Base-by-base conservation (phyloP, 2,329 filamentous ascomycete genomes). In the Plectosphaerella cucumerina region DNA sequence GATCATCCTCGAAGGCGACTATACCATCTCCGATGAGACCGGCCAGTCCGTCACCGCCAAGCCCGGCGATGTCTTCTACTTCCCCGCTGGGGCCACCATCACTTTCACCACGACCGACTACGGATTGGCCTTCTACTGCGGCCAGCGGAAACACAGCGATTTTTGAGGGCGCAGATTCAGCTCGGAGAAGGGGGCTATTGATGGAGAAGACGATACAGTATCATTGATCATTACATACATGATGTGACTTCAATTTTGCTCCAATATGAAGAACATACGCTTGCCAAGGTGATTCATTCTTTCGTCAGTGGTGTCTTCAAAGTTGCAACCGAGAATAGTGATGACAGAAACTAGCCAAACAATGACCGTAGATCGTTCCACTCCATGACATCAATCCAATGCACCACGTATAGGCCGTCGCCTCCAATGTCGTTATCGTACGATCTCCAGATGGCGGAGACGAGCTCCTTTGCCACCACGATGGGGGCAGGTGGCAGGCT, bases 1-100 rank as follows among this genome's bases (percentile, higher is more conserved):
- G 72, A 85, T 88, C 62, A 84, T 89, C 56, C 68, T 88, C 10
- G 84, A 87, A 59, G 85, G 85, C 14, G 75, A 80, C 57, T 86
- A 84, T 61, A 78, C 82, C 54, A 86, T 88, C 59, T 73, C 72
- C 26, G 85, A 87, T 57, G 78, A 79, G 63, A 80, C 80, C 2
- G 85, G 84, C 35, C 70, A 75, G 57, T 78, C 76, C 57, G 81
- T 84, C 21, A 74, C 76, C 48, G 85, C 81, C 9, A 73, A 69
- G 31, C 73, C 78, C 8, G 85, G 85, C 0, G 85, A 88, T 64
- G 81, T 86, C 45, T 86, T 89, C 58, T 84, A 82, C 64, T 87
- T 87, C 61, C 84, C 83, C 55, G 84, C 81, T 65, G 85, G 85
- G 2, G 65, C 75, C 2, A 85, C 77, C 53, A 85, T 88, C 58